Percentiles rank a stretch among this genome's conserved stretches.
phyloP scores from a whole-genome alignment of 768 basidiomycete species.

The Cubamyces sp. region DNA sequence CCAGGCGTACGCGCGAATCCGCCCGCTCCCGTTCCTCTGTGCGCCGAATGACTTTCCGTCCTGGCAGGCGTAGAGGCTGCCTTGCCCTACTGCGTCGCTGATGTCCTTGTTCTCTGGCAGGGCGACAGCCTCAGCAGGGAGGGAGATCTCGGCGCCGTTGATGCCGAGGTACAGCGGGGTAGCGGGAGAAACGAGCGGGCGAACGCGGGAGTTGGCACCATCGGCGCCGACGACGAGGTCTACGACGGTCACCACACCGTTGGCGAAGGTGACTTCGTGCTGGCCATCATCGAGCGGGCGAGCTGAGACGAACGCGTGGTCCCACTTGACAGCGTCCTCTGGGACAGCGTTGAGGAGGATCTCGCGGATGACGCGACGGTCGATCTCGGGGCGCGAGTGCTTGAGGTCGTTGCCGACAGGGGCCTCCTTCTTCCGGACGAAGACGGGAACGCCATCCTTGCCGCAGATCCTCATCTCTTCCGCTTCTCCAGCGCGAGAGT shows the following conservation, averaged over 20 bases:
- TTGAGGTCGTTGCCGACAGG: slow-evolving; percentile 2
- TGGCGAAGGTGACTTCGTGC: slow-evolving; percentile 16
- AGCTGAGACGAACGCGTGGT: slow-evolving; percentile 42
- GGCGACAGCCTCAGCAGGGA: slow-evolving; percentile 25
- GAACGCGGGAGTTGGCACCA: slow-evolving; percentile 45
- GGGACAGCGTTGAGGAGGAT: slow-evolving; percentile 23
- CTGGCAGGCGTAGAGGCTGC: slow-evolving; percentile 34
- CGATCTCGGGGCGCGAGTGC: slow-evolving; percentile 16
- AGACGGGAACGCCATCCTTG: slow-evolving; percentile 3
- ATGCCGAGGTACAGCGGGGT: slow-evolving; percentile 41
- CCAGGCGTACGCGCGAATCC: slow-evolving; percentile 17
- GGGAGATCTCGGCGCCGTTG: slow-evolving; percentile 25
- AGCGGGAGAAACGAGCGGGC: slow-evolving; percentile 37
- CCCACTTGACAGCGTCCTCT: slow-evolving; percentile 43
- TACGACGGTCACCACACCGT: neutral
- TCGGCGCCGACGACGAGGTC: slow-evolving; percentile 43
- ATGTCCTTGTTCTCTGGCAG: slow-evolving; percentile 3
- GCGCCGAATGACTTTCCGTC: slow-evolving; percentile 34
- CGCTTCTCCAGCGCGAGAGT: slow-evolving; percentile 7
- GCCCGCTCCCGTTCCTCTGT: slow-evolving; percentile 39
- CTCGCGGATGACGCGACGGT: slow-evolving; percentile 14
- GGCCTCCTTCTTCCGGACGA: neutral
- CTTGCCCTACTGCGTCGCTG: slow-evolving; percentile 33
- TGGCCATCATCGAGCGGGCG: slow-evolving; percentile 34
- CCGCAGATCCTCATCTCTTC: slow-evolving; percentile 13